Base-by-base conservation (phyloP, 495 filamentous ascomycete species). In the Penicillium diatomitis region DNA sequence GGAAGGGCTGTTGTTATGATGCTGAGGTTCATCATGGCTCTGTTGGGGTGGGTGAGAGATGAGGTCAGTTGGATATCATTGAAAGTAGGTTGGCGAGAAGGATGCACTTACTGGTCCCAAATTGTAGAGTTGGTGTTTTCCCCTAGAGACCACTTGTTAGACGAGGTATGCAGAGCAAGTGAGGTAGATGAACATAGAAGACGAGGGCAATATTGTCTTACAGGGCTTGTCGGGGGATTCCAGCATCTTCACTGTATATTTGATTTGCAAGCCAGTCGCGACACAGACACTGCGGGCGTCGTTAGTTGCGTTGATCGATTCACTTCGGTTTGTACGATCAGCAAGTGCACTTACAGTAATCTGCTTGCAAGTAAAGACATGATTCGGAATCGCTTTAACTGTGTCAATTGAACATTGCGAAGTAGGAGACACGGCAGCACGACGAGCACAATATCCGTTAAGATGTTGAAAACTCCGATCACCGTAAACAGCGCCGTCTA, bases 1-100 rank as follows among this genome's bases (percentile, higher is more conserved):
- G 61, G 61, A 30, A 64, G 46, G n/a, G 61, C 49, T 3, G 61
- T 62, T 31, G 55, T 50, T 30, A 64, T 57, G 29, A 64, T 57
- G 39, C 58, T 62, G 4, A 64, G 38, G 40, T 64, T 64, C 56
- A 64, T 55, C 47, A 60, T 54, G 11, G 51, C 46, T 42, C 55
- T 59, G 31, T 3, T 8, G 20, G 20, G 2, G 20, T 20, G 20
- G 20, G 20, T 20, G 8, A n/a, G 5, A 4, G 3, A 32, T n/a
- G 29, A 6, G 6, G 27, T 51, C 30, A 50, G 43, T 40, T 6
- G 28, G 8, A 20, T 5, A 8, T n/a, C 6, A 3, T 7, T 49
- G 30, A 6, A 5, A 2, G 10, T 8, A 3, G 20, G 3, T 10
- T 34, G 6, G 8, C 20, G 31, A 3, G 5, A 8, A 30, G 11